Percentiles rank a stretch among this genome's conserved stretches.
Conservation (phyloP, 1,284 basidiomycete genomes). For the Malassezia vespertilionis region DNA sequence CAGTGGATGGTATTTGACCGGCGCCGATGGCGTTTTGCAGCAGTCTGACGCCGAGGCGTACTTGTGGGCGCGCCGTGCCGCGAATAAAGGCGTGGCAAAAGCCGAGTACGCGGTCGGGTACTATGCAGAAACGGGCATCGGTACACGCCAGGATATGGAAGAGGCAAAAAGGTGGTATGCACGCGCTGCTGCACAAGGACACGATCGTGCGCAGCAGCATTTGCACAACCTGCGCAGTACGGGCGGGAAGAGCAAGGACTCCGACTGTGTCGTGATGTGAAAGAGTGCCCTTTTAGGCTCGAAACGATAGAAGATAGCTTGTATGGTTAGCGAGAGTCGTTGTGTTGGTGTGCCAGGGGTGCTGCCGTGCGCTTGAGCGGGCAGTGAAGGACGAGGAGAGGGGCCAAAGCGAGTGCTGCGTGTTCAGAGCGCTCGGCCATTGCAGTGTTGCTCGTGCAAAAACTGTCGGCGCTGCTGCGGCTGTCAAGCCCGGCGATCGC, state of each 20-base stretch:
- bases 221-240: constrained; percentile 59
- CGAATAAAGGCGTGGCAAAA: constrained; percentile 50
- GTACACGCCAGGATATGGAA: constrained; percentile 86
- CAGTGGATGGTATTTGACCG: constrained; percentile 89
- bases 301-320: no score
- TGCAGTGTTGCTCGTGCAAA: no score
- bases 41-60: constrained; percentile 97
- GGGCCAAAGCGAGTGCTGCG: no score
- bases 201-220: constrained; percentile 86
- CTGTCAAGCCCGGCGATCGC: no score
- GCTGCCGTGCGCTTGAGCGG: no score
- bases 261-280: constrained; percentile 36
- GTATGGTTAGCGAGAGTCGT: no score
- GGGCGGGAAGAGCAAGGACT: constrained; percentile 28
- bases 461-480: no score
- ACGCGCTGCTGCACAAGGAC: constrained; percentile 67
- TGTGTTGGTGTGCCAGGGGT: no score
- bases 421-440: no score
- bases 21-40: constrained; percentile 75
- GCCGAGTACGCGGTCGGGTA: constrained; percentile 71
- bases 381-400: no score
- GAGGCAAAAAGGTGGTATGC: constrained; percentile 98
- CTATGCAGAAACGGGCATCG: constrained; percentile 95
- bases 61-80: constrained; percentile 50
- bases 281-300: no score